Conservation (phyloP, 495 filamentous ascomycete genomes). For the Trichoderma erinaceum region DNA sequence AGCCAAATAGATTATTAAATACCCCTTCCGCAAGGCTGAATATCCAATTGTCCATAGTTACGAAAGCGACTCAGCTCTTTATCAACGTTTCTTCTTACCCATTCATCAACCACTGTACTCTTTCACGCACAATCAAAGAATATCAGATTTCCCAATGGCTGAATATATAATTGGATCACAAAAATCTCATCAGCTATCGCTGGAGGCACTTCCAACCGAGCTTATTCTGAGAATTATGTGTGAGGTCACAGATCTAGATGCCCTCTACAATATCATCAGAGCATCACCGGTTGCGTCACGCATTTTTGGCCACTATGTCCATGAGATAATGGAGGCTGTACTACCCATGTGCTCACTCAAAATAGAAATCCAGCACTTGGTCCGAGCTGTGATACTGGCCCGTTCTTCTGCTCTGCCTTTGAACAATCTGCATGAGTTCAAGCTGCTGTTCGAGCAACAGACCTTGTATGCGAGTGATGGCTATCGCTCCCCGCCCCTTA, state of each 20-base stretch:
- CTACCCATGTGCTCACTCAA: not conserved
- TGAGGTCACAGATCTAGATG: not conserved
- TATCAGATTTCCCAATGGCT: not conserved
- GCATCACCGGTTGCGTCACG: not conserved
- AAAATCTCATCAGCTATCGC: not conserved
- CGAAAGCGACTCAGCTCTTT: too few species aligned
- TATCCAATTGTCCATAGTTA: too few species aligned
- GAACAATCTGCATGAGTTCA: not conserved
- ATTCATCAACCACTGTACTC: not conserved
- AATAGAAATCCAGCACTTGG: not conserved
- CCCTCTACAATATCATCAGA: not conserved
- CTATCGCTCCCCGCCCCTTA: not conserved
- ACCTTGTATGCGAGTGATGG: not conserved
- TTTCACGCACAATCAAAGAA: too few species aligned
- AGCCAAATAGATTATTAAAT: too few species aligned
- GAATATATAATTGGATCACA: not conserved
- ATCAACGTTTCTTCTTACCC: too few species aligned
- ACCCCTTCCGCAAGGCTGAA: too few species aligned
- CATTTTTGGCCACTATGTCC: not conserved
- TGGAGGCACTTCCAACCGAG: not conserved
- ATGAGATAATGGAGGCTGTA: not conserved
- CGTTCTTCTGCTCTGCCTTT: not conserved
- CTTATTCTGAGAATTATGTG: not conserved
- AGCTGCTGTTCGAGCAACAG: not conserved
- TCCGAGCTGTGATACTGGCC: not conserved